Percentiles rank a stretch among this genome's conserved stretches.
Evolutionary conservation across 2,329 filamentous ascomycete genomes (phyloP).

Genomic region (Xylaria sp.): DNA sequence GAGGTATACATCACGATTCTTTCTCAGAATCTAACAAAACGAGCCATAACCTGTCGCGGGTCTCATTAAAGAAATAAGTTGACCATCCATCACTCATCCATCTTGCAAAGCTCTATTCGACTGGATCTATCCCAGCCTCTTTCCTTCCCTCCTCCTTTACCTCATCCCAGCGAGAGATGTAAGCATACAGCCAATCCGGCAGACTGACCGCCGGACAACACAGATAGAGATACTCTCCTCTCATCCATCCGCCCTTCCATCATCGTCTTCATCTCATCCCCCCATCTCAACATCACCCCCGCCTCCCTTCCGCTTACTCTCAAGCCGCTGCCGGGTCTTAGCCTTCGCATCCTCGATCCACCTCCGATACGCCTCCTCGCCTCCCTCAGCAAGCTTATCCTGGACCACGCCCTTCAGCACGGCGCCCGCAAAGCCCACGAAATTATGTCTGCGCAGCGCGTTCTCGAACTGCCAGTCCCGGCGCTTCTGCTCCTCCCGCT

Average conservation of each 20-base stretch:
- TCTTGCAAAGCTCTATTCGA: constrained; percentile 9
- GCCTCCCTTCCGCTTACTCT: constrained; percentile 53
- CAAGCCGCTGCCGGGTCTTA: constrained; percentile 60
- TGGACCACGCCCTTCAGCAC: constrained; percentile 87
- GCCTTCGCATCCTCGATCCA: constrained; percentile 78
- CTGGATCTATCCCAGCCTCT: constrained; percentile 9
- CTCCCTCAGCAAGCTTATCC: constrained; percentile 74
- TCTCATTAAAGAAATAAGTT: neutral
- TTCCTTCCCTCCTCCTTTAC: neutral
- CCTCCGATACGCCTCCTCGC: constrained; percentile 71
- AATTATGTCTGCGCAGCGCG: constrained; percentile 89
- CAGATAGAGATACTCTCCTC: neutral
- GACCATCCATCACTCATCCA: neutral
- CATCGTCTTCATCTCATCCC: constrained; percentile 40
- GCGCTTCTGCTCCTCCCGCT: constrained; percentile 84
- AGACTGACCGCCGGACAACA: neutral
- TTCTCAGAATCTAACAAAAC: neutral
- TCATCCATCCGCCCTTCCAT: too few species aligned
- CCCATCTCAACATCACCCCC: constrained; percentile 58
- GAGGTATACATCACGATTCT: neutral
- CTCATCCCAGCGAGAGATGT: neutral
- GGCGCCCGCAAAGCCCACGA: constrained; percentile 94
- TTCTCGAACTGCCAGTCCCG: constrained; percentile 95
- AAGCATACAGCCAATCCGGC: neutral
- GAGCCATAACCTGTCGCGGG: neutral